phyloP scores from a whole-genome alignment of 208 protist species.

The Acanthamoeba culbertsoni region DNA sequence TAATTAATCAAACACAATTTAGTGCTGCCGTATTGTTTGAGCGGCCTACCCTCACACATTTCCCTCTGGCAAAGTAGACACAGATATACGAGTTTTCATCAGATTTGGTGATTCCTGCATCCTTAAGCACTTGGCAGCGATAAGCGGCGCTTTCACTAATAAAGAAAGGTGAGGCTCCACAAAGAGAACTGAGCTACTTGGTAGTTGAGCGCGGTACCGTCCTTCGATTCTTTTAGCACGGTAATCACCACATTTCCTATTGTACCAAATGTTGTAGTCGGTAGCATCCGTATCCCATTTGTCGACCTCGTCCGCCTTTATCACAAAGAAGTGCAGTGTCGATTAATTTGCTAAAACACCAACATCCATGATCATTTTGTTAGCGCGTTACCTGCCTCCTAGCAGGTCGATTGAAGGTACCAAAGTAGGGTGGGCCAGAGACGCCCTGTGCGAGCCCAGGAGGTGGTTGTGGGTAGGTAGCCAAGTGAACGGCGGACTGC shows the following conservation, averaged over 20 bases:
- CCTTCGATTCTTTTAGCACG: not conserved
- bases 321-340: no score
- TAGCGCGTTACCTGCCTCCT: not conserved
- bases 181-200: not conserved
- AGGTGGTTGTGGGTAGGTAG: not conserved
- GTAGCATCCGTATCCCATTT: slow-evolving; percentile 11
- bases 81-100: not conserved
- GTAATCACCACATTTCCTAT: not conserved
- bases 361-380: no score
- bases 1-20: not conserved
- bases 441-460: not conserved
- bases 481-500: no score
- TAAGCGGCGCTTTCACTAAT: not conserved
- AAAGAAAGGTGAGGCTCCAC: not conserved
- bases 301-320: not conserved
- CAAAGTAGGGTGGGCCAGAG: not conserved
- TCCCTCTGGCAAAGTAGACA: not conserved
- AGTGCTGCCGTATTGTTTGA: not conserved
- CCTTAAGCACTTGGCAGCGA: not conserved
- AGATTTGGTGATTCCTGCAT: not conserved
- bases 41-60: not conserved
- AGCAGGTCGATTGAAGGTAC: not conserved
- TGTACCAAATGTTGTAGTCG: slow-evolving; percentile 7
- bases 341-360: no score
- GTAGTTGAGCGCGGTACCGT: not conserved